Conservation (phyloP, 1,284 basidiomycete species). For the Golubevia pallescens region DNA sequence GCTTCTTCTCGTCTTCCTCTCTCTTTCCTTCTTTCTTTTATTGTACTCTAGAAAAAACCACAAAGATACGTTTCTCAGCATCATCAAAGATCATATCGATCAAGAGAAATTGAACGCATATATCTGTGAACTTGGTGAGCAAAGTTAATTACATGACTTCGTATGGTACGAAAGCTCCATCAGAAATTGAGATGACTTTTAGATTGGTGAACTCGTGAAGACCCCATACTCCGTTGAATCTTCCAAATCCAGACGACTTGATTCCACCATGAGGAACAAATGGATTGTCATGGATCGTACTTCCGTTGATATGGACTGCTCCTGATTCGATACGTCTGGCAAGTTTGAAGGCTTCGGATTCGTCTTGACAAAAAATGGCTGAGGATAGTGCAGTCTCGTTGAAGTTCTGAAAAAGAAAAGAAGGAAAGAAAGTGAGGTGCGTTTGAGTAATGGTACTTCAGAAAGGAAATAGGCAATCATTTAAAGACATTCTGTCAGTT, state of each 20-base stretch:
- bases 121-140: too few relatives aligned
- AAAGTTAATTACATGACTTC: conserved; percentile 11
- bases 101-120: too few relatives aligned
- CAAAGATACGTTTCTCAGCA: too few relatives aligned
- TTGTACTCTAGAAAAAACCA: too few relatives aligned
- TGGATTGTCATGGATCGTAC: conserved; percentile 17
- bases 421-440: too few relatives aligned
- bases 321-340: conserved; percentile 15
- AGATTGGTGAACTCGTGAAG: conserved; percentile 13
- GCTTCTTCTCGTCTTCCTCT: too few relatives aligned
- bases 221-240: conserved; percentile 16
- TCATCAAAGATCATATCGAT: too few relatives aligned
- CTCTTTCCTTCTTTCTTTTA: too few relatives aligned
- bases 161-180: conserved; percentile 9
- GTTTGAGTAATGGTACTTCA: too few relatives aligned
- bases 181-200: conserved; percentile 12
- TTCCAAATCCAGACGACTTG: conserved; percentile 13
- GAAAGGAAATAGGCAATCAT: too few relatives aligned
- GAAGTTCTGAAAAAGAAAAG: conserved; percentile 8
- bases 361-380: conserved; percentile 7
- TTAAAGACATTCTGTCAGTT: too few relatives aligned
- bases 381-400: conserved; percentile 11
- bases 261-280: conserved; percentile 15
- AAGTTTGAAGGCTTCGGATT: conserved; percentile 10
- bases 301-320: conserved; percentile 18